phyloP scores from a whole-genome alignment of 2,329 filamentous ascomycete species.

The Fusarium incarnatum region DNA sequence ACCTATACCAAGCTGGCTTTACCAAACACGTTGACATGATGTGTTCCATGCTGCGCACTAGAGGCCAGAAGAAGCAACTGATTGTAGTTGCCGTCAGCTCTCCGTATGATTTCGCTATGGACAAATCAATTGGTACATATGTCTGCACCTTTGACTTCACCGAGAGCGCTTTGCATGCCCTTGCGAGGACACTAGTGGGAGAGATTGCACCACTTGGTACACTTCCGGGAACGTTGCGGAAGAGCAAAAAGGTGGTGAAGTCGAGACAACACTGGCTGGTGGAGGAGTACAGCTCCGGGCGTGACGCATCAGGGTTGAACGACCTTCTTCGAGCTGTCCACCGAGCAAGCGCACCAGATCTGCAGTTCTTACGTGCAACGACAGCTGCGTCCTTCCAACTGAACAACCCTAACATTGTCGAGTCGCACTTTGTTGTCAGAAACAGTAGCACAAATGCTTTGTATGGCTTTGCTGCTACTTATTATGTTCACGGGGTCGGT shows the following conservation, averaged over 20 bases:
- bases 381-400: conserved; percentile 82
- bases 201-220: conserved; percentile 72
- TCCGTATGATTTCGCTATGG: conserved; percentile 96
- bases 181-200: conserved; percentile 86
- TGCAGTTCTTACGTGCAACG: conserved; percentile 76
- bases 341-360: conserved; percentile 72
- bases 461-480: conserved; percentile 93
- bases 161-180: conserved; percentile 85
- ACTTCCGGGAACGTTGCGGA: conserved; percentile 80
- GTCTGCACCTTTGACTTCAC: conserved; percentile 97
- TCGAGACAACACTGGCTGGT: conserved; percentile 97
- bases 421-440: conserved; percentile 90
- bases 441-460: conserved; percentile 92
- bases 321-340: conserved; percentile 78
- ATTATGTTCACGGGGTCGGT: conserved; percentile 78
- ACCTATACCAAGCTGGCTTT: conserved; percentile 93
- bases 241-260: conserved; percentile 87
- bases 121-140: conserved; percentile 89
- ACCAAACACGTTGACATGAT: conserved; percentile 97
- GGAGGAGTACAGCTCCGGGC: conserved; percentile 83
- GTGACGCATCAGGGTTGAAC: conserved; percentile 79
- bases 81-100: conserved; percentile 94
- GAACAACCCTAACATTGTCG: conserved; percentile 75
- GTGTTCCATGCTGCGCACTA: conserved; percentile 82
- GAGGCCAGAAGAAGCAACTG: conserved; percentile 86